Percentiles rank a stretch among this genome's conserved stretches.
Evolutionary conservation across 176 grass and related monocot genomes (phyloP).

Genomic region (Aegilops umbellulata): DNA sequence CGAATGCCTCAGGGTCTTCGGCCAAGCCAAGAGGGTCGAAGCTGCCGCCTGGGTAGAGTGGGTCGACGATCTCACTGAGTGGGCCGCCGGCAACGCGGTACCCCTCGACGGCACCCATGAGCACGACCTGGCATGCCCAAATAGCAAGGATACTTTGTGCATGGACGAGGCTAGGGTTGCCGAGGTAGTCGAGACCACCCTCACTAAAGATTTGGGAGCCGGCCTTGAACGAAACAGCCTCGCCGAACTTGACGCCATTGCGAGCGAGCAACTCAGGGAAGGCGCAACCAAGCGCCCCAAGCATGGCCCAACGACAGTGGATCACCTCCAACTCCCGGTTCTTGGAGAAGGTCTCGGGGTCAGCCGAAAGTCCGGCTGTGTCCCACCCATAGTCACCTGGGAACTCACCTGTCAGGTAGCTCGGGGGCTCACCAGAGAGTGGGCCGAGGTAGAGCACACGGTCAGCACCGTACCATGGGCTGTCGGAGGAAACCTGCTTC

Average conservation of each 20-base stretch:
- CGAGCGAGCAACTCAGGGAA: neutral
- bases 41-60: neutral
- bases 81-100: neutral
- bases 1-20: neutral
- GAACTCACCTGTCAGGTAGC: neutral
- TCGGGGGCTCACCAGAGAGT: neutral
- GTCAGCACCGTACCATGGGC: constrained; percentile 4
- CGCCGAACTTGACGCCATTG: neutral
- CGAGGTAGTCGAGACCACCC: neutral
- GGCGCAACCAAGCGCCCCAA: neutral
- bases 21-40: neutral
- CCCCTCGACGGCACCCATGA: neutral
- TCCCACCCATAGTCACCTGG: neutral
- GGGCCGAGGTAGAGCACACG: neutral
- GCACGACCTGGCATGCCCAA: neutral
- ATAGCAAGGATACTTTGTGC: neutral
- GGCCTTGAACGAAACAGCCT: neutral
- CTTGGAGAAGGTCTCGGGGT: neutral
- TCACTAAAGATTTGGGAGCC: constrained; percentile 6
- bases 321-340: neutral
- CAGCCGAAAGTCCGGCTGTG: neutral
- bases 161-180: neutral
- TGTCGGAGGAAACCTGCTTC: neutral
- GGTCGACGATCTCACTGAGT: neutral
- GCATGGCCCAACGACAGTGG: neutral